These are phyloP conservation scores for Tuber magnatum DNA, from an alignment of 495 filamentous ascomycete species.

Conservation along the genomic window DNA sequence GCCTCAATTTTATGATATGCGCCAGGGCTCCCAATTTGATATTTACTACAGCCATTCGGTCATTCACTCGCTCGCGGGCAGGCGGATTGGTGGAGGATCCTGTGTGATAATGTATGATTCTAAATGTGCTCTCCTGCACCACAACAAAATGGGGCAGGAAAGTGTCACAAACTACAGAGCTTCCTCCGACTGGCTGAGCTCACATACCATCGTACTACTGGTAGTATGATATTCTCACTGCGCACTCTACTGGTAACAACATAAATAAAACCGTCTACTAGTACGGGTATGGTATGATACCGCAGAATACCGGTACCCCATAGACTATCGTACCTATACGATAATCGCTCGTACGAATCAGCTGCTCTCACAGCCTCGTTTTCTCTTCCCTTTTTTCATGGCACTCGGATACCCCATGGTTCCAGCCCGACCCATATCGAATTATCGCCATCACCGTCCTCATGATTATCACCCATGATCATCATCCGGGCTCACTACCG, in stretches of 20 bases:
- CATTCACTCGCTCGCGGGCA: neutral
- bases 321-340: neutral
- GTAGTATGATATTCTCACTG: no score
- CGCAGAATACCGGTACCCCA: neutral
- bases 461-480: neutral
- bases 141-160: neutral
- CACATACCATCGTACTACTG: neutral
- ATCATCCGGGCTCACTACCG: neutral
- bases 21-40: neutral
- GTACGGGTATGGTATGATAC: no score
- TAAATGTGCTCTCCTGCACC: neutral
- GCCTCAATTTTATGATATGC: neutral
- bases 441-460: neutral
- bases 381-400: neutral
- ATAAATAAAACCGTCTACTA: neutral
- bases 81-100: neutral
- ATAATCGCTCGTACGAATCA: neutral
- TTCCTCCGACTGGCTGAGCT: neutral
- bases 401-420: neutral
- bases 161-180: neutral
- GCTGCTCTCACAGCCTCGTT: neutral
- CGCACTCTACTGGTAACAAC: neutral
- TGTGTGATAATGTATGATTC: neutral
- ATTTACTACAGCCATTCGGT: neutral
- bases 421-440: neutral